Evolutionary conservation across 116 monocot genomes (phyloP), one percentile per base, ranked within the genome.

Genomic region (Posidonia oceanica): DNA sequence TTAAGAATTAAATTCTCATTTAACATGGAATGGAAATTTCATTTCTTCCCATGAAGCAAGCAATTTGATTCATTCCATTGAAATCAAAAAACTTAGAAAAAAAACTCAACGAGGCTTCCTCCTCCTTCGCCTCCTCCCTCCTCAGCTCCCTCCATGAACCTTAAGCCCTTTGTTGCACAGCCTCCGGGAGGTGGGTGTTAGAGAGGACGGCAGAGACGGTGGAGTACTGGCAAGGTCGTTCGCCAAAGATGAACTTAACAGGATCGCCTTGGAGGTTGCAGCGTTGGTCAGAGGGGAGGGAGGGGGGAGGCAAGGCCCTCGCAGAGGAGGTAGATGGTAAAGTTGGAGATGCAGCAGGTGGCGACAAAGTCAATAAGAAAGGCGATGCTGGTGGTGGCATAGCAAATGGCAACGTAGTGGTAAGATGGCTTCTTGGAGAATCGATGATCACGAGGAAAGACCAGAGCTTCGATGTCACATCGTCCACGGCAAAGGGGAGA

Each of bases 361-460:
- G 83, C 80, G 14, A 58, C 4, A 63, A 70, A 14, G 5, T 72
- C 54, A 3, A 85, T 83, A 21, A 88, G 88, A 80, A 88, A 91
- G 64, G 88, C 91, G 17, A 64, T 55, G 70, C 81, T 83, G 59
- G 81, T 81, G 75, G 59, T 83, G 74, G 85, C 73, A 70, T 91
- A 67, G 63, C 69, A 66, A 67, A 77, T 71, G 58, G 80, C 83
- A 29, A 87, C 83, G 78, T 79, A 88, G 66, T 85, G 65, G 85
- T 83, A 91, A 41, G 91, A 75, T n/a, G n/a, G n/a, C n/a, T n/a
- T n/a, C n/a, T n/a, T n/a, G n/a, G n/a, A n/a, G n/a, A n/a, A n/a
- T n/a, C n/a, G n/a, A n/a, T n/a, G n/a, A n/a, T n/a, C n/a, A n/a
- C n/a, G n/a, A n/a, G n/a, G n/a, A n/a, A n/a, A n/a, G n/a, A n/a